Evolutionary conservation across 2,329 filamentous ascomycete species (phyloP).

Genomic region (Fusarium sp.): DNA sequence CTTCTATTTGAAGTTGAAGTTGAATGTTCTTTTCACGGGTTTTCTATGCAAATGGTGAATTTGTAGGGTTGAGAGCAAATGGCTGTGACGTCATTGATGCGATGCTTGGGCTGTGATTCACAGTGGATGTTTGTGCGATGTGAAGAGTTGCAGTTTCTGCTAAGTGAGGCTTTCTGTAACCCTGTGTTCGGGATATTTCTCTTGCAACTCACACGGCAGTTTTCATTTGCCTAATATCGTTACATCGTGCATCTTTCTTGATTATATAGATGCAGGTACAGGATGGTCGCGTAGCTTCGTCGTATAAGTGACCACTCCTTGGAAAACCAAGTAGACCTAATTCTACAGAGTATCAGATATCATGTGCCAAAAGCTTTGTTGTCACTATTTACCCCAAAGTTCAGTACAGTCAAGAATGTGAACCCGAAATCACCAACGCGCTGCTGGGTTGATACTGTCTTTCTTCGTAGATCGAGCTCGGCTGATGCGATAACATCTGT

Average conservation of each 20-base stretch:
- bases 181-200: not conserved
- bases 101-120: not conserved
- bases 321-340: not conserved
- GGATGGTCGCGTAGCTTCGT: not conserved
- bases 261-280: not conserved
- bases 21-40: fast-evolving
- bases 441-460: no score
- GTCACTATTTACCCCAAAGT: no score
- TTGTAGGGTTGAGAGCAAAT: fast-evolving
- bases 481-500: no score
- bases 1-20: fast-evolving
- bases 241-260: not conserved
- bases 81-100: not conserved
- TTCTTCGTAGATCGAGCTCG: no score
- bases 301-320: not conserved
- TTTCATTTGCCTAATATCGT: not conserved
- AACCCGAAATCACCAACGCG: no score
- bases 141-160: not conserved
- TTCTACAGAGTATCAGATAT: no score
- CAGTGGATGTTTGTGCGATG: not conserved
- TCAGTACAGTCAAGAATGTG: no score
- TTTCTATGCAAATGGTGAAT: fast-evolving
- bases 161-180: no score
- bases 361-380: no score
- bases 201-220: no score